Evolutionary conservation across 305 asterid species (phyloP).

Genomic region (Rubia occidens): DNA sequence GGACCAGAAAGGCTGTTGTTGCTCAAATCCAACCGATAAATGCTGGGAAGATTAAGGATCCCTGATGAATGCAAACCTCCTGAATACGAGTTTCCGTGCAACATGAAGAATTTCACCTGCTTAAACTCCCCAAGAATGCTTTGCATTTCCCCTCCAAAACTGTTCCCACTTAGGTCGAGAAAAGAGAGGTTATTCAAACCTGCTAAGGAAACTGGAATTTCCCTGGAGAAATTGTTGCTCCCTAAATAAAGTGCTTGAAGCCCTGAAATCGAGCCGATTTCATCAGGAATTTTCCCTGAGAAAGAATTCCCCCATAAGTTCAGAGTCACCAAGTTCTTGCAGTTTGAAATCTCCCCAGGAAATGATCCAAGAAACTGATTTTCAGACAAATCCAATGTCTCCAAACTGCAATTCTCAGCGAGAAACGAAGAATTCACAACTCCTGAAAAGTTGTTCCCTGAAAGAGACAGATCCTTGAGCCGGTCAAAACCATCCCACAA

Average conservation of each 20-base stretch:
- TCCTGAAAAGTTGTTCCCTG: conserved; percentile 49
- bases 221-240: conserved; percentile 54
- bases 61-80: conserved; percentile 61
- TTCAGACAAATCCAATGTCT: conserved; percentile 53
- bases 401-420: conserved; percentile 44
- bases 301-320: conserved; percentile 55
- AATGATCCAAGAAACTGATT: conserved; percentile 50
- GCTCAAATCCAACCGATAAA: conserved; percentile 69
- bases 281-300: conserved; percentile 54
- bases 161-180: conserved; percentile 67
- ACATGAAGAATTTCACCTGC: conserved; percentile 57
- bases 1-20: conserved; percentile 59
- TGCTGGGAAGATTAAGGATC: conserved; percentile 43
- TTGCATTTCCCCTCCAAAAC: conserved; percentile 66
- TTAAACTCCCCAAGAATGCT: conserved; percentile 44
- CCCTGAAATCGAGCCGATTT: conserved; percentile 49
- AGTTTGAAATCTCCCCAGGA: conserved; percentile 55
- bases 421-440: conserved; percentile 28
- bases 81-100: conserved; percentile 48
- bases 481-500: conserved; percentile 53
- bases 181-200: conserved; percentile 40
- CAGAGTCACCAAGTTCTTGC: conserved; percentile 37
- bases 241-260: conserved; percentile 57
- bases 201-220: conserved; percentile 53
- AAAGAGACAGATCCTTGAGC: conserved; percentile 47